Base-by-base conservation (phyloP, 257 asterid genomes). In the Penstemon barbatus region DNA sequence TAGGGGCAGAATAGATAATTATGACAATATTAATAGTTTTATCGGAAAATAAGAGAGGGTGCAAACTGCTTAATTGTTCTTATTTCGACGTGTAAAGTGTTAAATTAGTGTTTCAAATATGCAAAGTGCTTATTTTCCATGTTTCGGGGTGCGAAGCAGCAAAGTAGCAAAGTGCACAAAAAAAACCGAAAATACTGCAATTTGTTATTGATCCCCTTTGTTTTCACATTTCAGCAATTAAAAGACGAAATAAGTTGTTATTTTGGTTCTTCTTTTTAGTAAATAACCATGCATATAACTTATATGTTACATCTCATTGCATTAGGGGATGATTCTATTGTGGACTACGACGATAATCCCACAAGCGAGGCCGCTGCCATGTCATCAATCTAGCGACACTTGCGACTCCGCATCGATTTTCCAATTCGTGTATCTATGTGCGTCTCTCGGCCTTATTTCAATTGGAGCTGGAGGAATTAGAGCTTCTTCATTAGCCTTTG, bases 381-480 rank as follows among this genome's bases (percentile, higher is more conserved):
- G 92, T 40, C 60, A 59, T 42, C 73, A 37, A 44, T 19, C 56
- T 68, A 49, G 38, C 13, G 76, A 65, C 10, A 64, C 61, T 3
- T 86, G 95, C 46, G 63, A 71, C 49, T 62, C 75, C 0, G 77
- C 95, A 33, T 61, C 87, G 1, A 51, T 80, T 0, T 76, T 73
- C 8, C 96, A 89, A 46, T 74, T 52, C 49, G 40, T 69, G 13
- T 80, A 5, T 68, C 87, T 69, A 45, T 82, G 39, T 71, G 82
- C 48, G 33, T 82, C 95, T 0, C 74, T 86, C 8, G 89, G 80
- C 42, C 71, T 89, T 37, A 85, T 89, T 56, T 86, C 91, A 1
- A 43, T 89, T 46, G 96, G 95, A 1, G 91, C 92, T 3, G 94
- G 96, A 25, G 92, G 92, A 7, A 65, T 85, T 46, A 77, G 91